Evolutionary conservation across 345 rosid species (phyloP), one percentile per base, ranked within the genome.

Genomic region (Rhodomyrtus tomentosa): DNA sequence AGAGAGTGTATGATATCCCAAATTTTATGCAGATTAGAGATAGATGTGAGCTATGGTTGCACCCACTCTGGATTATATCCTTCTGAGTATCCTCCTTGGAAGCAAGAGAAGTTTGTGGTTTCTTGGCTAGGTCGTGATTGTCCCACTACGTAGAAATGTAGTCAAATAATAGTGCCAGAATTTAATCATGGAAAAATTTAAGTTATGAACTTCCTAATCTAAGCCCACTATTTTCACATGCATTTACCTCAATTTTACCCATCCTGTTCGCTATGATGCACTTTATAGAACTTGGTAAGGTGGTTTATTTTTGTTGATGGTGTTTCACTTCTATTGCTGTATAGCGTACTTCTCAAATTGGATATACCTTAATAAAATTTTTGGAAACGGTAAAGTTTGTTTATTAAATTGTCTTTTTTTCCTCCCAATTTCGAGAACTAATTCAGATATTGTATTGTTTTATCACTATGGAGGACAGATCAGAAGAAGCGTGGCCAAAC

Each of bases 401-500:
- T 32, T 7, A 68, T 68, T 18, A 32, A 27, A 68, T 68, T 68
- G 76, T 68, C 45, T 68, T 68, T 32, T 36, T 18, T 9, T 32
- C 76, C 45, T 68, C 45, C 45, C 76, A 68, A 36, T 68, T 68
- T 68, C 76, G 74, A 68, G 45, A 68, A 68, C 45, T 68, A 36
- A 68, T 62, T 32, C 22, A 32, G 42, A 62, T 32, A 16, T 62
- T 32, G 76, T 18, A 36, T 68, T 9, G 45, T 32, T 68, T 68
- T 32, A 9, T 68, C 76, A 68, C 76, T 68, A 32, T 52, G 25
- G 51, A 29, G 58, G 29, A 81, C 87, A 92, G 93, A 87, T 85
- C 48, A 88, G 87, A 76, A 87, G 88, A 84, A 89, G 89, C 81
- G 38, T 84, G 87, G 91, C 85, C 32, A 90, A 92, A 85, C 87